Percentiles rank a stretch among this genome's conserved stretches.
These are phyloP conservation scores for Stenogyne calaminthoides DNA, from an alignment of 305 asterid genomes.

Conservation along the genomic window DNA sequence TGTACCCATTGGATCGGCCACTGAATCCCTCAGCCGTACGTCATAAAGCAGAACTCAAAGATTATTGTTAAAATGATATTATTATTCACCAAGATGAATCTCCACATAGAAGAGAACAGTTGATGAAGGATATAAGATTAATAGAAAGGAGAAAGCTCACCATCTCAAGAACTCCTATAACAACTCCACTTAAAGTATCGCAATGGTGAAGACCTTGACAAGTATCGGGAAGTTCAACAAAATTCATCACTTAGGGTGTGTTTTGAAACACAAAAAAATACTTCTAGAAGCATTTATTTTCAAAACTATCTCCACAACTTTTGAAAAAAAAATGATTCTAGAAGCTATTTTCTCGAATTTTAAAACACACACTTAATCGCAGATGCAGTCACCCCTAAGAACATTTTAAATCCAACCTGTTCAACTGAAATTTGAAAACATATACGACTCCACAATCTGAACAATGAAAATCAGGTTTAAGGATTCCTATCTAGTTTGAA, in stretches of 20 bases:
- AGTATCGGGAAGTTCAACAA: constrained; percentile 91
- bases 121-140: not conserved
- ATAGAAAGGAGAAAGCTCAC: constrained; percentile 43
- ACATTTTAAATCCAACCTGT: constrained; percentile 98
- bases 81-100: constrained; percentile 8
- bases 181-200: constrained; percentile 85
- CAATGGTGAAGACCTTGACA: constrained; percentile 95
- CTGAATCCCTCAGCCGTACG: not conserved
- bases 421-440: not conserved
- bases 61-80: not conserved
- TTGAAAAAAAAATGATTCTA: too few species aligned
- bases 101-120: not conserved
- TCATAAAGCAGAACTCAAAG: not conserved
- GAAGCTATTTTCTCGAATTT: too few species aligned
- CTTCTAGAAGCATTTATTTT: too few species aligned
- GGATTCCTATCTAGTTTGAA: not conserved
- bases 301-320: too few species aligned
- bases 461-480: not conserved
- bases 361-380: too few species aligned
- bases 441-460: not conserved
- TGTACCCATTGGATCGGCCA: too few species aligned
- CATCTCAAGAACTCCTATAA: constrained; percentile 68
- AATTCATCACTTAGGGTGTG: constrained; percentile 95
- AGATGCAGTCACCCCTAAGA: constrained; percentile 89
- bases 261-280: too few species aligned